Base-by-base conservation (phyloP, 2,329 filamentous ascomycete species). In the Ophiostoma australiae region DNA sequence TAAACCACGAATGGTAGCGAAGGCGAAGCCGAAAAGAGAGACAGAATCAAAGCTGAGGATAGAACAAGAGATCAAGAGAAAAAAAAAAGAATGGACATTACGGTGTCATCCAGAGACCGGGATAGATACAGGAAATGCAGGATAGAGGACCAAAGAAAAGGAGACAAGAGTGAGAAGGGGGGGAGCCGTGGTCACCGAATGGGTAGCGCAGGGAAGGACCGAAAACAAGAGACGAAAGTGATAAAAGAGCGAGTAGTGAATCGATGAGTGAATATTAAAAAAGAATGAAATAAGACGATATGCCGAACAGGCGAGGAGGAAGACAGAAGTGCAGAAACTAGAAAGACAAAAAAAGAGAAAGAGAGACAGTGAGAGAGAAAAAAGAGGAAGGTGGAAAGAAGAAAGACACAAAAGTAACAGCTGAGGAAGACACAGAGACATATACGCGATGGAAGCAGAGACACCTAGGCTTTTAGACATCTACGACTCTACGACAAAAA, bases 91-190 rank as follows among this genome's bases (percentile, higher is more conserved):
- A 20, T 17, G 58, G 13, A 63, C 2, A 27, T 63, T 27, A 63
- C 27, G 11, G 58, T 63, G 58, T 33, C 13, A 63, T 63, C 58
- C 58, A 33, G 58, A 58, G 52, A 58, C 52, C 52, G 52, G 52
- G 52, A 58, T 13, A 58, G 52, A 58, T 27, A 5, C 52, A 58
- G 52, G 44, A 48, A 20, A 8, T 20, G 44, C 44, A 48, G 20
- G 44, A 27, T 27, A n/a, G 23, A 8, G 15, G 27, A 35, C 58
- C 35, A 63, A 33, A 37, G 33, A 65, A 65, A 4, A 65, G 10
- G 33, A n/a, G 33, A 65, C 23, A 63, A 31, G 23, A 33, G 58
- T 63, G 58, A 63, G 58, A 63, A 63, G 58, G 58, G 58, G 58
- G 58, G 58, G 17, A 63, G 58, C 11, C 15, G 58, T 63, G 58